Base-by-base conservation (phyloP, 2,329 filamentous ascomycete genomes). In the Chrysoporthe deuterocubensis region DNA sequence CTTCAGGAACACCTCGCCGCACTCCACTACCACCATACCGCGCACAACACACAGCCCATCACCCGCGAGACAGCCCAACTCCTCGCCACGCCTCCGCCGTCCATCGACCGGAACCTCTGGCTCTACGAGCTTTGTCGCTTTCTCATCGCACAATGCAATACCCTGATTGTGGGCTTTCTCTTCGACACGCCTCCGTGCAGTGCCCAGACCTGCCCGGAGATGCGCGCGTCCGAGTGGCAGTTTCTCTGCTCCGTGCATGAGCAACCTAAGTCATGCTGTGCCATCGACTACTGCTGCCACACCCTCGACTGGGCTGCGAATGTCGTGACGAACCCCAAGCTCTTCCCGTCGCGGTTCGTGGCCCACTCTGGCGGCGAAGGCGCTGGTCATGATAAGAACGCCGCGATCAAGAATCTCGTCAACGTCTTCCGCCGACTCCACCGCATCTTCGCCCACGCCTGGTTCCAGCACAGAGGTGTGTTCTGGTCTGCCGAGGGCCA, bases 161-260 rank as follows among this genome's bases (percentile, higher is more conserved):
- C 90, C 71, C 87, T 99, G 66, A 92, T 98, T 72, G 90, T 97
- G 68, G 93, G 93, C 71, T 95, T 99, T 75, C 93, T 99, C 74
- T 92, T 94, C 77, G 96, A 98, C 79, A 86, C 85, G 56, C 95
- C 95, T 7, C 91, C 95, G 3, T 99, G 96, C 81, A 97, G 93
- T 69, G 88, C 92, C 16, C 85, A 86, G 71, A 97, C 96, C 1
- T 99, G 96, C 76, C 94, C 94, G 43, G 96, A 99, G 81, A 99
- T 99, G 96, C 94, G 96, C 76, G 96, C 96, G 2, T 96, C 92
- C 42, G 95, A 99, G 82, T 99, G 96, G 96, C 96, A 99, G 81
- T 99, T 98, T 76, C 88, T 99, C 60, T 99, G 96, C 81, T 96
- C 96, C 62, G 96, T 98, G 3, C 96, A 99, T 78, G 95, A 98